Conservation (phyloP, 768 basidiomycete species). For the Podaxis sp. region DNA sequence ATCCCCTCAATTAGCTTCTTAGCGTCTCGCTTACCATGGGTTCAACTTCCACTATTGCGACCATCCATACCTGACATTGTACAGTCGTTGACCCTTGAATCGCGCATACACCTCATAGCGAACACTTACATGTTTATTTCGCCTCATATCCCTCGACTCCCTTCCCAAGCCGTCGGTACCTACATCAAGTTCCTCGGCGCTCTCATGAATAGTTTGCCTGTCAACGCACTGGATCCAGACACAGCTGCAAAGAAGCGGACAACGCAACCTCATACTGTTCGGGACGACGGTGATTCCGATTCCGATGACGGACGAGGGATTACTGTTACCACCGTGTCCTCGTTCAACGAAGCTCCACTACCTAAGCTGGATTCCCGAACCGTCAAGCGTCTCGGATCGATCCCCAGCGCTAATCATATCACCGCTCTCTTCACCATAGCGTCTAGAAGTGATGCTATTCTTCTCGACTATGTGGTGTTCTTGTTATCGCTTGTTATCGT, state of each 20-base stretch:
- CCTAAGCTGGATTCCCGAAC: slow-evolving; percentile 60
- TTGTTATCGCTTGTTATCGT: slow-evolving; percentile 56
- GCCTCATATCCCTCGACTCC: slow-evolving; percentile 56
- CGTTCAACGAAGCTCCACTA: slow-evolving; percentile 30
- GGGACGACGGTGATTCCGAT: slow-evolving; percentile 35
- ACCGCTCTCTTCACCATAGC: slow-evolving; percentile 48
- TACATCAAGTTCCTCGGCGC: slow-evolving; percentile 55
- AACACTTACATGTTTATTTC: slow-evolving; percentile 68
- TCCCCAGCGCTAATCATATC: slow-evolving; percentile 56
- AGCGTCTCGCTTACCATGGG: slow-evolving; percentile 61
- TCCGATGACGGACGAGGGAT: slow-evolving; percentile 35
- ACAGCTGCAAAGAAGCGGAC: slow-evolving; percentile 20
- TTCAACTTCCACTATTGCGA: slow-evolving; percentile 31
- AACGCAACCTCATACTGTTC: slow-evolving; percentile 12
- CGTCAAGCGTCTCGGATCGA: slow-evolving; percentile 56
- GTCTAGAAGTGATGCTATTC: slow-evolving; percentile 36
- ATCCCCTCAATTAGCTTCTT: slow-evolving; percentile 61
- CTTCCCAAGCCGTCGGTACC: slow-evolving; percentile 41
- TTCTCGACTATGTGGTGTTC: slow-evolving; percentile 53
- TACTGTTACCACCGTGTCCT: slow-evolving; percentile 37
- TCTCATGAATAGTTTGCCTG: slow-evolving; percentile 54
- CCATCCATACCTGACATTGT: slow-evolving; percentile 26
- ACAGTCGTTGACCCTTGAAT: slow-evolving; percentile 27
- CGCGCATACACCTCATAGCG: slow-evolving; percentile 63
- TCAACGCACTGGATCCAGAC: slow-evolving; percentile 45